Evolutionary conservation across 1,284 basidiomycete species (phyloP).

Genomic region (Melampsora americana): DNA sequence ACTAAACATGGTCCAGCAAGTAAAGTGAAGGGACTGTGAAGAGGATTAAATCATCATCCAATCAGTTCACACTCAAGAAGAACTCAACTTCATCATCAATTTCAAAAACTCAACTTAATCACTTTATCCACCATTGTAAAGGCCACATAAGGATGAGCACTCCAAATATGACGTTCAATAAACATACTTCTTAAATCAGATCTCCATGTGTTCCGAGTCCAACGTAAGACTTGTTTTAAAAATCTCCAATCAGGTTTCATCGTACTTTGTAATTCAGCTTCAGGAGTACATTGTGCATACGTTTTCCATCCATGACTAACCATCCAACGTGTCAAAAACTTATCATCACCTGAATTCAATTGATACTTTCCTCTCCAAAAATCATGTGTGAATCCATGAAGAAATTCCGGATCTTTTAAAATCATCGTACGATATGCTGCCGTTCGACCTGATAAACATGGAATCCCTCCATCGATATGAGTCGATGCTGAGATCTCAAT

Average conservation of each 20-base stretch:
- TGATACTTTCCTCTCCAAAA: constrained; percentile 88
- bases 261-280: constrained; percentile 81
- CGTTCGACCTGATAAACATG: constrained; percentile 83
- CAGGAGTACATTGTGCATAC: constrained; percentile 83
- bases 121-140: constrained; percentile 92
- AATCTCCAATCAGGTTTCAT: constrained; percentile 96
- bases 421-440: constrained; percentile 88
- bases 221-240: constrained; percentile 85
- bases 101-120: constrained; percentile 49
- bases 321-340: constrained; percentile 94
- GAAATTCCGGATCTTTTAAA: constrained; percentile 84
- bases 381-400: constrained; percentile 87
- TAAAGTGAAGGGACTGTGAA: constrained; percentile 77
- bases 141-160: constrained; percentile 79
- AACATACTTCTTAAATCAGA: constrained; percentile 81
- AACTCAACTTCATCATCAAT: background rate
- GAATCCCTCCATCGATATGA: constrained; percentile 85
- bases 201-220: constrained; percentile 90
- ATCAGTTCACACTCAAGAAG: background rate
- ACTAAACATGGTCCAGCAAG: constrained; percentile 77
- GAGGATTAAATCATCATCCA: background rate
- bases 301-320: constrained; percentile 89
- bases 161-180: constrained; percentile 82
- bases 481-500: constrained; percentile 83
- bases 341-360: constrained; percentile 86